Evolutionary conservation across 2,329 filamentous ascomycete species (phyloP).

Genomic region (Lojkania enalia): DNA sequence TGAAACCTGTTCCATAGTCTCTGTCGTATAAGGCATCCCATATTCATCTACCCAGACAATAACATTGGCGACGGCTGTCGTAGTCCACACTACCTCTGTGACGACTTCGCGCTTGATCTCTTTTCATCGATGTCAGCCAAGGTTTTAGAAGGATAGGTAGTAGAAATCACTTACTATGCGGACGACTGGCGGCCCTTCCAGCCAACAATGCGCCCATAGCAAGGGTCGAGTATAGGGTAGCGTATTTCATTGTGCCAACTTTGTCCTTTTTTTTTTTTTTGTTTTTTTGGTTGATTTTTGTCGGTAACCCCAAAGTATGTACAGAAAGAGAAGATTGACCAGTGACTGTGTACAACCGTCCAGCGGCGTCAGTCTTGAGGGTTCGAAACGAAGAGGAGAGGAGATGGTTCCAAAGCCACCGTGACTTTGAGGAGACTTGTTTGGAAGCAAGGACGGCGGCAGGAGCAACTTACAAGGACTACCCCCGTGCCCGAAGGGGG

Average conservation of each 20-base stretch:
- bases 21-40: slow-evolving; percentile 32
- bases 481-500: no score
- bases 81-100: slow-evolving; percentile 38
- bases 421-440: no score
- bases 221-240: slow-evolving; percentile 42
- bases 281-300: not conserved
- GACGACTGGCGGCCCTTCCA: slow-evolving; percentile 51
- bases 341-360: slow-evolving; percentile 10
- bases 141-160: not conserved
- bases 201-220: slow-evolving; percentile 44
- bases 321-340: slow-evolving; percentile 16
- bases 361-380: slow-evolving; percentile 29
- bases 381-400: no score
- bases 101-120: slow-evolving; percentile 37
- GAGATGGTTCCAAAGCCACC: no score
- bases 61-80: slow-evolving; percentile 33
- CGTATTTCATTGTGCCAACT: slow-evolving; percentile 49
- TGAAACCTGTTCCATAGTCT: slow-evolving; percentile 17
- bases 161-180: slow-evolving; percentile 32
- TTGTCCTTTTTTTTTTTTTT: no score
- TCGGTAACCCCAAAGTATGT: slow-evolving; percentile 13
- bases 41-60: slow-evolving; percentile 38
- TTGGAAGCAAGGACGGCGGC: no score
- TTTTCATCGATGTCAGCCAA: slow-evolving; percentile 18
- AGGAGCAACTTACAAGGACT: no score